A percentile compares a stretch with the other conserved stretches of the same genome.
These are phyloP conservation scores for Anisodus acutangulus DNA, from an alignment of 257 asterid species.

Conservation along the genomic window DNA sequence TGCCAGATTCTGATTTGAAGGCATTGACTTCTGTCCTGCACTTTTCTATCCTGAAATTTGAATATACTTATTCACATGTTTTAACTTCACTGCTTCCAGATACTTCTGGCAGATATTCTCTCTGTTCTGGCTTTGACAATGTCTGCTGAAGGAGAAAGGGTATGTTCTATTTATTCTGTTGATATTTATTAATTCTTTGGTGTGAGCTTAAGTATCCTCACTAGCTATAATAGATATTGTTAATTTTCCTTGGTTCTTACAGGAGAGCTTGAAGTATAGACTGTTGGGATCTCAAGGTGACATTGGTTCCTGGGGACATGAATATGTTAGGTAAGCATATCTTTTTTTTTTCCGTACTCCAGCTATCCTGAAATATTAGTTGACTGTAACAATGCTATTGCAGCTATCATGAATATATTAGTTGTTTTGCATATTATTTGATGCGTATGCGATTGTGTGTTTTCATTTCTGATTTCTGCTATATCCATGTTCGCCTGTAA, in stretches of 20 bases:
- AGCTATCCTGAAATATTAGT: background rate
- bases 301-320: conserved; percentile 99
- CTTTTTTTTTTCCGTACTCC: background rate
- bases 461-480: background rate
- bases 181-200: background rate
- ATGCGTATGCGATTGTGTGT: background rate
- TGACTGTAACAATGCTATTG: background rate
- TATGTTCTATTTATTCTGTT: conserved; percentile 38
- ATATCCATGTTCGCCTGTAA: background rate
- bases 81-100: conserved; percentile 47
- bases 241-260: conserved; percentile 40
- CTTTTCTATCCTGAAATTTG: background rate
- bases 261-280: conserved; percentile 97
- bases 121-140: conserved; percentile 96
- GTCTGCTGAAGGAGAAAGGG: conserved; percentile 99
- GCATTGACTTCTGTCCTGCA: conserved; percentile 39
- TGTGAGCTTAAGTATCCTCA: conserved; percentile 22
- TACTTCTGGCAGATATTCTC: conserved; percentile 87
- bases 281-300: conserved; percentile 87
- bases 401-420: background rate
- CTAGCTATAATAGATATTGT: conserved; percentile 22
- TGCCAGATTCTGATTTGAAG: conserved; percentile 77
- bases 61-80: conserved; percentile 16
- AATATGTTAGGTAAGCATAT: conserved; percentile 80
- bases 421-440: background rate